Evolutionary conservation across 2,329 filamentous ascomycete genomes (phyloP).

Genomic region (Aspergillus sp.): DNA sequence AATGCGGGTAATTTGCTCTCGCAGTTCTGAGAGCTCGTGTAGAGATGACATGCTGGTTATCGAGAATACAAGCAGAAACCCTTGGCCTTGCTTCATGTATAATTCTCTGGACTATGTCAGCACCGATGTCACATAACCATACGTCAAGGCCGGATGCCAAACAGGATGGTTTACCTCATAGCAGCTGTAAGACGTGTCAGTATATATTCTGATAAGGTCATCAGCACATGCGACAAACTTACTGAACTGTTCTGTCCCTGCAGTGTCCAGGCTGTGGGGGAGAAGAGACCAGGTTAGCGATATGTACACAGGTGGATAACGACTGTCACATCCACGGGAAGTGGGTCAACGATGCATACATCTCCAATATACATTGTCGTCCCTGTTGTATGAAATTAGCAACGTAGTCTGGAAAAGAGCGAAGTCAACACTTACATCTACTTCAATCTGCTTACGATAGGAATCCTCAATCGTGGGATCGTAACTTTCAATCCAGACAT

Average conservation of each 20-base stretch:
- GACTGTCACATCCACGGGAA: neutral
- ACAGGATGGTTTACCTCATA: constrained; percentile 45
- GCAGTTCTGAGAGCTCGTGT: constrained; percentile 69
- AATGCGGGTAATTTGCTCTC: constrained; percentile 84
- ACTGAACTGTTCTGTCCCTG: constrained; percentile 91
- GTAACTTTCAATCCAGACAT: constrained; percentile 89
- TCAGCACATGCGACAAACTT: constrained; percentile 33
- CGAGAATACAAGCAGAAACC: constrained; percentile 85
- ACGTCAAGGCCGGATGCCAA: neutral
- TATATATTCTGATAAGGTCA: neutral
- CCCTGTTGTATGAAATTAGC: constrained; percentile 49
- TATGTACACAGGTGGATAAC: neutral
- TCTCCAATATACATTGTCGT: constrained; percentile 81
- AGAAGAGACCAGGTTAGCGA: constrained; percentile 11
- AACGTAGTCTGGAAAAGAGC: neutral
- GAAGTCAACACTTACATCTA: constrained; percentile 66
- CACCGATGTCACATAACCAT: neutral
- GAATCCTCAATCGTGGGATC: constrained; percentile 85
- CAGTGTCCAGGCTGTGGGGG: constrained; percentile 65
- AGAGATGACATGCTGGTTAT: constrained; percentile 82
- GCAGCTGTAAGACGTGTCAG: constrained; percentile 38
- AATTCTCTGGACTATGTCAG: constrained; percentile 53
- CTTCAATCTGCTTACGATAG: constrained; percentile 79
- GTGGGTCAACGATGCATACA: constrained; percentile 49
- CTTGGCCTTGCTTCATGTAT: constrained; percentile 91